Evolutionary conservation across 768 basidiomycete genomes (phyloP), one percentile per base, ranked within the genome.

Genomic region (Clavaria fumosa): DNA sequence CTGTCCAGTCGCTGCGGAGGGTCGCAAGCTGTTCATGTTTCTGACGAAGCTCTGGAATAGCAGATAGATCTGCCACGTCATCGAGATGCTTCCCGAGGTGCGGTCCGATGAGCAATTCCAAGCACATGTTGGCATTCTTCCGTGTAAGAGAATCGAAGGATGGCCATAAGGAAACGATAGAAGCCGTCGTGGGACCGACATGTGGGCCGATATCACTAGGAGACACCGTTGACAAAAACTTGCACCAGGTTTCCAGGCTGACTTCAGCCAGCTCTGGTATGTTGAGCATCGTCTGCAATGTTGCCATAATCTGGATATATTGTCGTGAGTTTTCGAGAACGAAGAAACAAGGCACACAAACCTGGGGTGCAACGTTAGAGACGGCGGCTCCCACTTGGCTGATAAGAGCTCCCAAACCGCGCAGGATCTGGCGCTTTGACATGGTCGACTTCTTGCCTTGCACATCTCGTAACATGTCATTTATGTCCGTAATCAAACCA

Each of bases 261-360:
- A 75, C 77, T 41, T 81, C 72, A 0, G 83, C 71, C 5, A 99
- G 64, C 42, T 80, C 79, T 0, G 70, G 68, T 7, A 85, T 66
- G 23, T 63, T 56, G n/a, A 95, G 66, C 60, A 80, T 83, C 4
- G 83, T 88, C 58, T 97, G 93, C 26, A 99, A 69, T 12, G 82
- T 89, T 0, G 93, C 89, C 83, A 97, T 89, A 47, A 96, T 78
- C 93, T 99, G 46, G 9, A 28, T 39, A 31, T 36, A 31, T 27
- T 4, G 3, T 38, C 12, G 12, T 36, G 9, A 2, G 33, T 3
- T 19, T 5, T 7, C n/a, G 23, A 23, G 20, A 7, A 20, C n/a
- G 4, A 18, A 21, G 9, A 23, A 6, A 39, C 14, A 11, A 24
- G 17, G 19, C 15, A 34, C 17, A 53, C 62, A 39, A 47, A 89